A percentile compares a stretch with the other conserved stretches of the same genome.
Evolutionary conservation across 768 basidiomycete species (phyloP).

Genomic region (Plicaturopsis crispa): DNA sequence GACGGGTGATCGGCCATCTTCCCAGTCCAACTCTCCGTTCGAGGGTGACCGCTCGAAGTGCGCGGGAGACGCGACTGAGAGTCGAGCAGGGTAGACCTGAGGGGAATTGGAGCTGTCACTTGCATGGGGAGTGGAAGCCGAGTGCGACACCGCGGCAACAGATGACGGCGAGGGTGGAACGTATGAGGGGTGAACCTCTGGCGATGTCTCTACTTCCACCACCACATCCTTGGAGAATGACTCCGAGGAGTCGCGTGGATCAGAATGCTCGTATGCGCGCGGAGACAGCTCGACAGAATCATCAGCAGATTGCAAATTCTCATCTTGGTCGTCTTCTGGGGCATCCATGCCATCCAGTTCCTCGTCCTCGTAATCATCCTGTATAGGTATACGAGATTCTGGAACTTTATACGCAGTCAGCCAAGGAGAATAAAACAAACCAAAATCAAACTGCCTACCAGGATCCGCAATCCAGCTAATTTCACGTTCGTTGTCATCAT

Average conservation of each 20-base stretch:
- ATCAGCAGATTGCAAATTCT: slow-evolving; percentile 42
- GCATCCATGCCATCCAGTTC: slow-evolving; percentile 29
- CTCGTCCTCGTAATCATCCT: slow-evolving; percentile 38
- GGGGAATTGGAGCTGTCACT: slow-evolving; percentile 46
- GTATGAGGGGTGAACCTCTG: slow-evolving; percentile 36
- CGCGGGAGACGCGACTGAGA: slow-evolving; percentile 56
- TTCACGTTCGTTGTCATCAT: slow-evolving; percentile 42
- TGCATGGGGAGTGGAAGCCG: slow-evolving; percentile 28
- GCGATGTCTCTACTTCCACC: slow-evolving; percentile 56
- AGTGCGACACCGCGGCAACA: slow-evolving; percentile 34
- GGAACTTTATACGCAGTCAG: slow-evolving; percentile 31
- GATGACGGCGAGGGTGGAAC: slow-evolving; percentile 44
- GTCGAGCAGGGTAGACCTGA: slow-evolving; percentile 48
- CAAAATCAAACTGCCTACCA: slow-evolving; percentile 36
- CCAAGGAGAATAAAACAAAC: slow-evolving; percentile 6
- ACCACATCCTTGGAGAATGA: slow-evolving; percentile 59
- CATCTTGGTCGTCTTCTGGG: slow-evolving; percentile 30
- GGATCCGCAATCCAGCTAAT: slow-evolving; percentile 76
- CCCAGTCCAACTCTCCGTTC: slow-evolving; percentile 42
- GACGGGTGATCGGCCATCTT: slow-evolving; percentile 31
- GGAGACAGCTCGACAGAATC: slow-evolving; percentile 41
- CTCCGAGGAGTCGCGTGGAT: slow-evolving; percentile 47
- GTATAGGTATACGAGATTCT: slow-evolving; percentile 57
- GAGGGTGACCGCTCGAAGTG: slow-evolving; percentile 55
- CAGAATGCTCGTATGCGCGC: slow-evolving; percentile 42